Evolutionary conservation across 805 yeast species (phyloP), one percentile per base, ranked within the genome.

Genomic region (Monosporozyma aquatica): DNA sequence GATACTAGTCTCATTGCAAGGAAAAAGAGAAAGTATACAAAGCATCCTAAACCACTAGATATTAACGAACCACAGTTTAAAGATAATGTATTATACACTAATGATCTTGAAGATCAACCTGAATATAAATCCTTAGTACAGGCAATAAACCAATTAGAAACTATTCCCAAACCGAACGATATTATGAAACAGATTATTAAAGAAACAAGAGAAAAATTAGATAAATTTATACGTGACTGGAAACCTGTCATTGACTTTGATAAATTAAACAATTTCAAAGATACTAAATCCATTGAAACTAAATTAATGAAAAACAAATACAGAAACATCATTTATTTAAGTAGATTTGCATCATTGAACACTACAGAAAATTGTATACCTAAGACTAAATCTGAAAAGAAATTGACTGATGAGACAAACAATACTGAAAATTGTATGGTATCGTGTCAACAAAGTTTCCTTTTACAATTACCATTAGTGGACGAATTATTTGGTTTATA

Each of bases 401-500:
- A 30, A 4, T 23, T 17, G 3, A 6, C 22, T 11, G 20, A 24
- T 11, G 15, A 2, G n/a, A n/a, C n/a, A n/a, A n/a, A n/a, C 5
- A 13, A 15, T 7, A 18, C 4, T 14, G 24, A 14, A 5, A 34
- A 17, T 17, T 17, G n/a, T 9, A 18, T 10, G 17, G 18, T 25
- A 3, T 8, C 24, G 9, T n/a, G 14, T 14, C 40, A 42, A 29
- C 32, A 30, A 21, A 39, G 46, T 29, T 43, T 43, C 30, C 18
- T 45, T 15, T 25, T 44, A 2, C 34, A 50, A 25, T 46, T 53
- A 9, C 61, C 63, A 6, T 38, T 58, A 22, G 47, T 61, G 10
- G 64, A 61, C 45, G 59, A 51, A 18, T 30, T 50, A 13, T 55
- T 53, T 38, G 64, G 65, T 1, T 42, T 61, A 20, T 58, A 55